A percentile compares a stretch with the other conserved stretches of the same genome.
These are phyloP conservation scores for Lasiosphaeria hispida DNA, from an alignment of 495 filamentous ascomycete genomes.

Conservation along the genomic window DNA sequence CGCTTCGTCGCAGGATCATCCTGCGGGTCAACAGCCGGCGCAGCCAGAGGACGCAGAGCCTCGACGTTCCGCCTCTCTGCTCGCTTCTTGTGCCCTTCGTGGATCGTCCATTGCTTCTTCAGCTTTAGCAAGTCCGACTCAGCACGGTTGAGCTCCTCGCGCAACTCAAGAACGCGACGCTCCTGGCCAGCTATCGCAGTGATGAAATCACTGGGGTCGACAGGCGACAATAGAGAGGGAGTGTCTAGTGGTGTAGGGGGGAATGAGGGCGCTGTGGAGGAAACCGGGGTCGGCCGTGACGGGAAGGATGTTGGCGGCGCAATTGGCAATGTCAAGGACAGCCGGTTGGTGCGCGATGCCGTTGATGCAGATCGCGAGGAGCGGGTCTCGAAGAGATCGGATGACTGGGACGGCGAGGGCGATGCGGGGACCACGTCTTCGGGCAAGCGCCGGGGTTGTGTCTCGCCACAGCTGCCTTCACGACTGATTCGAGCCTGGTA, in stretches of 20 bases:
- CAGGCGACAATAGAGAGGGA: slow-evolving; percentile 47
- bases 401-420: slow-evolving; percentile 19
- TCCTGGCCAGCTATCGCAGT: slow-evolving; percentile 90
- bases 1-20: slow-evolving; percentile 40
- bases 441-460: slow-evolving; percentile 19
- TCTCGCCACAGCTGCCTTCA: slow-evolving; percentile 15
- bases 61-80: slow-evolving; percentile 60
- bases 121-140: slow-evolving; percentile 72
- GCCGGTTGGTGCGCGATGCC: slow-evolving; percentile 64
- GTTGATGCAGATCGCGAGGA: slow-evolving; percentile 53
- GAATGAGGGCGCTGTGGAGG: slow-evolving; percentile 38
- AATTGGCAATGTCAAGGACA: slow-evolving; percentile 80
- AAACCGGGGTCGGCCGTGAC: slow-evolving; percentile 43
- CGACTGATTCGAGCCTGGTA: slow-evolving; percentile 7
- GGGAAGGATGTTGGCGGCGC: slow-evolving; percentile 40
- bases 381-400: slow-evolving; percentile 39
- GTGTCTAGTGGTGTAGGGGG: slow-evolving; percentile 49
- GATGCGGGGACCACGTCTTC: slow-evolving; percentile 24
- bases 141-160: slow-evolving; percentile 79
- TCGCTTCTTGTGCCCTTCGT: slow-evolving; percentile 76
- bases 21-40: slow-evolving; percentile 21
- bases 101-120: slow-evolving; percentile 76
- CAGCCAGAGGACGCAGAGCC: slow-evolving; percentile 42
- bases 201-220: slow-evolving; percentile 73
- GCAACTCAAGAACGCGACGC: slow-evolving; percentile 85